A percentile compares a stretch with the other conserved stretches of the same genome.
These are phyloP conservation scores for Aspergillus pseudoglaucus DNA, from an alignment of 2,329 filamentous ascomycete species.

Conservation along the genomic window DNA sequence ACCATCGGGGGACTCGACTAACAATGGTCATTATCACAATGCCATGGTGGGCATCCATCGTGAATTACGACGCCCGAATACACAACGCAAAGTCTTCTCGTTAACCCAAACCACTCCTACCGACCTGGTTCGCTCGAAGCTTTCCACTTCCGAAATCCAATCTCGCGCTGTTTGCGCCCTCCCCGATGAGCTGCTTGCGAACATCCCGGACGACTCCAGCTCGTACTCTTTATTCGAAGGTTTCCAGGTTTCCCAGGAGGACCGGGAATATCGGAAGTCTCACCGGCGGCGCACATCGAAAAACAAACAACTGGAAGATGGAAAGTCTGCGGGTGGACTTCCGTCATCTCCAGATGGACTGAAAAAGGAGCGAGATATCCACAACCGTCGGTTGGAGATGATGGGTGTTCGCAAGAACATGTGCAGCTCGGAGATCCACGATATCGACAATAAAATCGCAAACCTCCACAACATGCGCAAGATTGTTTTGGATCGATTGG, in stretches of 20 bases:
- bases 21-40: slow-evolving; percentile 66
- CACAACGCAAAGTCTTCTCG: slow-evolving; percentile 86
- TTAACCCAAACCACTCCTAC: slow-evolving; percentile 88
- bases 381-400: slow-evolving; percentile 85
- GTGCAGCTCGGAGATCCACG: slow-evolving; percentile 90
- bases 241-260: slow-evolving; percentile 74
- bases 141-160: slow-evolving; percentile 88
- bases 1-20: slow-evolving; percentile 49
- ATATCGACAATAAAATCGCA: slow-evolving; percentile 94
- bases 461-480: slow-evolving; percentile 89
- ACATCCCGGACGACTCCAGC: slow-evolving; percentile 81
- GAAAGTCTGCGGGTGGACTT: slow-evolving; percentile 50
- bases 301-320: slow-evolving; percentile 60
- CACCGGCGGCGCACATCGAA: slow-evolving; percentile 64
- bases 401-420: slow-evolving; percentile 91
- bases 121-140: slow-evolving; percentile 83
- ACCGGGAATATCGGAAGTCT: slow-evolving; percentile 59
- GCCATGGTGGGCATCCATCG: slow-evolving; percentile 86
- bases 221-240: slow-evolving; percentile 93
- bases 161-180: slow-evolving; percentile 84
- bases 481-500: slow-evolving; percentile 82
- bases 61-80: slow-evolving; percentile 72
- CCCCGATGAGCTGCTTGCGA: slow-evolving; percentile 79
- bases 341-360: slow-evolving; percentile 65
- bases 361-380: slow-evolving; percentile 69